A percentile compares a stretch with the other conserved stretches of the same genome.
phyloP scores from a whole-genome alignment of 1,284 basidiomycete genomes.

The Papiliotrema laurentii region DNA sequence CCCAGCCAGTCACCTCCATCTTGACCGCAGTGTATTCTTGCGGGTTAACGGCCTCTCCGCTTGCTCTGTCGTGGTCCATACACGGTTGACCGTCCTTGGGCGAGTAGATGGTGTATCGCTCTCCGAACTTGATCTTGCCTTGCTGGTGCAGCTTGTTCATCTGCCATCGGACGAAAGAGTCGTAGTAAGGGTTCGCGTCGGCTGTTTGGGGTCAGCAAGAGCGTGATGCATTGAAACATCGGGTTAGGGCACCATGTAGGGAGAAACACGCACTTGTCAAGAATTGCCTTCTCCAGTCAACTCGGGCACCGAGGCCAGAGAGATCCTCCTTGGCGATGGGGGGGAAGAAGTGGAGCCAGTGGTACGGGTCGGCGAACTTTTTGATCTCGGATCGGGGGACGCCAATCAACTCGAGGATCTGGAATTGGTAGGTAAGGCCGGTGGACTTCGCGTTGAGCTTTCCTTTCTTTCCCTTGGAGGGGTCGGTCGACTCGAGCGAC shows the following conservation, averaged over 20 bases:
- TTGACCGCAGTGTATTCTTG: constrained; percentile 96
- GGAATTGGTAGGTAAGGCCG: constrained; percentile 95
- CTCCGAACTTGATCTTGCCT: constrained; percentile 94
- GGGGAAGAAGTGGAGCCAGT: constrained; percentile 95
- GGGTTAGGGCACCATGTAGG: not conserved
- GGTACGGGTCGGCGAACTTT: constrained; percentile 86
- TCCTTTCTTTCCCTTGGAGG: constrained; percentile 86
- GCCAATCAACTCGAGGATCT: constrained; percentile 93
- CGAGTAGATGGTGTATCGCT: constrained; percentile 97
- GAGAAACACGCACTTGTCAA: constrained; percentile 61
- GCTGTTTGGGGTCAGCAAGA: constrained; percentile 50
- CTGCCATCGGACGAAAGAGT: constrained; percentile 97
- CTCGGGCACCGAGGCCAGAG: constrained; percentile 79
- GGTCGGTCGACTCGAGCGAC: constrained; percentile 37
- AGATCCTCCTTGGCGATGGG: constrained; percentile 92
- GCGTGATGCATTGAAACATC: not conserved
- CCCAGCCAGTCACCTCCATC: constrained; percentile 87
- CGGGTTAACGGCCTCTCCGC: constrained; percentile 91
- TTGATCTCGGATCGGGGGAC: constrained; percentile 87
- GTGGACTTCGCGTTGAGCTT: constrained; percentile 92
- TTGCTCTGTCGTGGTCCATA: constrained; percentile 98
- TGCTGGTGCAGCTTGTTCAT: constrained; percentile 84
- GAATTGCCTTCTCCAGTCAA: constrained; percentile 97
- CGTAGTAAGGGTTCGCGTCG: constrained; percentile 94
- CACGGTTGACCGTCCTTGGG: constrained; percentile 99